Conservation (phyloP, 495 filamentous ascomycete genomes). For the Neurospora intermedia region DNA sequence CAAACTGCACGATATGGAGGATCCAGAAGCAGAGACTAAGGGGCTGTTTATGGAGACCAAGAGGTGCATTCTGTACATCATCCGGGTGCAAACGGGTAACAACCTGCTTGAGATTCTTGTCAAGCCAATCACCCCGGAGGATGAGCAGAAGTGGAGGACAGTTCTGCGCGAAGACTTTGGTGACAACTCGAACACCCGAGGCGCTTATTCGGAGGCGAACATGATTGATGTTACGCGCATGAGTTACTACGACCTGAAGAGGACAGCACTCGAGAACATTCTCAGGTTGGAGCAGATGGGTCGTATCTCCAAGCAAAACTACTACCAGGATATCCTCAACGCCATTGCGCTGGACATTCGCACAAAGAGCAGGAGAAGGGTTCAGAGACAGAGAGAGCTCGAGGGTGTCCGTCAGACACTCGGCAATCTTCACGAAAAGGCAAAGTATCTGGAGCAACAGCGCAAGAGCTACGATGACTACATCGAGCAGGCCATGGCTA, state of each 20-base stretch:
- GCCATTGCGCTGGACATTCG: constrained; percentile 95
- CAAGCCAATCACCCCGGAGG: constrained; percentile 74
- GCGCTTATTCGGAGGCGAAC: constrained; percentile 86
- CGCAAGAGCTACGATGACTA: constrained; percentile 97
- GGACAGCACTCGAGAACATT: constrained; percentile 87
- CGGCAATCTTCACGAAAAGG: constrained; percentile 78
- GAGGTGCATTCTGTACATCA: constrained; percentile 93
- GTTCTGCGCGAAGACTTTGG: constrained; percentile 77
- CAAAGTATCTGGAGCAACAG: constrained; percentile 83
- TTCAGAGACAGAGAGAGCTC: constrained; percentile 82
- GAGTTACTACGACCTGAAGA: constrained; percentile 86
- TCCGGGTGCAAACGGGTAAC: constrained; percentile 84
- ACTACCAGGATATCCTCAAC: constrained; percentile 94
- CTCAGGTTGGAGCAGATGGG: constrained; percentile 74
- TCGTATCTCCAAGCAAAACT: constrained; percentile 80
- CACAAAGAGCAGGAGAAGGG: constrained; percentile 83
- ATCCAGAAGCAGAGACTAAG: constrained; percentile 86
- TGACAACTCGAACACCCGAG: constrained; percentile 54
- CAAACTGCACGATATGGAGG: constrained; percentile 82
- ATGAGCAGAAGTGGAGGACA: constrained; percentile 77
- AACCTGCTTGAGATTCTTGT: constrained; percentile 94
- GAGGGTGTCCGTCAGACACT: constrained; percentile 82
- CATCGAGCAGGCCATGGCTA: constrained; percentile 97
- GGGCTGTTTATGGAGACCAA: constrained; percentile 97
- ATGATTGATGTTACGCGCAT: constrained; percentile 82